Base-by-base conservation (phyloP, 2,329 filamentous ascomycete genomes). In the Colletotrichum salicis region DNA sequence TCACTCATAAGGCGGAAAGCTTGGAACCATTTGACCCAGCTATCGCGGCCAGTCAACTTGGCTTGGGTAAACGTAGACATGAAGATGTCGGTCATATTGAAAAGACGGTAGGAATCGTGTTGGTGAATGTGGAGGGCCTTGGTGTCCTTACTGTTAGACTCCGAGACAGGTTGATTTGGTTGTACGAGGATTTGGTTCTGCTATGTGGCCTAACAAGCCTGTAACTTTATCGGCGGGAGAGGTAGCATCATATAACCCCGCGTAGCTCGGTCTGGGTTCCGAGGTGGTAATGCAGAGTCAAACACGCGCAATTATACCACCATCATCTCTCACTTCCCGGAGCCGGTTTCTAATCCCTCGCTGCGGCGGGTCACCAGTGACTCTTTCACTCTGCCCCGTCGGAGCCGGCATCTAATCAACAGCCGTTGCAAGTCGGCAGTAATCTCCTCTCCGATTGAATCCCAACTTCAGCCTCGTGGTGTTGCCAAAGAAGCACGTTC, bases 151-250 rank as follows among this genome's bases (percentile, higher is more conserved):
- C 37, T 31, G 6, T 45, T 5, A 65, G 33, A 3, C 54, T 70
- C 2, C 59, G 67, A 19, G 64, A 59, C n/a, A 29, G 67, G 11
- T n/a, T 65, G 10, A 45, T 76, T 12, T 75, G 77, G 5, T 73
- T 81, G 41, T 80, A 79, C 22, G 79, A 80, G 27, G 76, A 78
- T 1, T 60, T 81, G 19, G 41, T 78, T 4, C 57, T 81, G 19
- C 76, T 74, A 63, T 74, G 76, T 10, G 75, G 77, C 2, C 75
- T 81, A 0, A 68, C 66, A 7, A 70, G 76, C 76, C 29, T 72
- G 56, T 48, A 48, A 7, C 8, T 41, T 13, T 3, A 19, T 15
- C n/a, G 19, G 19, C 19, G 41, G 41, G 19, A 22, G 41, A 48
- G 41, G 19, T 4, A 22, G 19, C 19, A n/a, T 48, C 19, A 48